Evolutionary conservation across 1,284 basidiomycete genomes (phyloP), one percentile per base, ranked within the genome.

Genomic region (Leccinum variabile): DNA sequence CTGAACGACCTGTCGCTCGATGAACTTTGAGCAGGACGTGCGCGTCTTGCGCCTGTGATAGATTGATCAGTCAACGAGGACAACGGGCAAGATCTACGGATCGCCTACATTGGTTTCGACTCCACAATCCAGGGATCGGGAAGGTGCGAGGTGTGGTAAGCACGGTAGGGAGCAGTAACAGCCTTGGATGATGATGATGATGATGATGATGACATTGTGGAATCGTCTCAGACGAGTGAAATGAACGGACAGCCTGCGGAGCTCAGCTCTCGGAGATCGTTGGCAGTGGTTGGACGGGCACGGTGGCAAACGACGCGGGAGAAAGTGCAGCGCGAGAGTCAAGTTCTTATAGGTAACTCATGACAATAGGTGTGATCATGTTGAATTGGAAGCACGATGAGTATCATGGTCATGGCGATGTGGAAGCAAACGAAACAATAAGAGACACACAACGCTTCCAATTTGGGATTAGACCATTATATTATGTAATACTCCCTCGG

Each of bases 1-100:
- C 49, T 78, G 76, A 61, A 88, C 72, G 65, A 87, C 74, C 68
- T 82, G 82, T 56, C 87, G 85, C 68, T 86, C 80, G 61, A 89
- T 57, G 68, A 78, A 78, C 67, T 84, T 85, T 32, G 79, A 74
- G 67, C 76, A 78, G 13, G 84, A 79, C 8, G 56, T 46, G 56
- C 62, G 65, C 4, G 72, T 61, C 49, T 66, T 74, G 35, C 57
- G 61, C 44, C 75, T 74, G 57, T 54, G 18, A 28, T 41, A 3
- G 6, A 32, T 49, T 14, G 10, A n/a, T 68, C 22, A 65, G 59
- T 4, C 16, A 10, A 41, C 5, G 50, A 22, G 49, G 32, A 58
- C 11, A 16, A 32, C 22, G 0, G 22, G 13, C 5, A 28, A 3
- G 25, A 37, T n/a, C 1, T 16, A 22, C n/a, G 16, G 22, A 14